These are phyloP conservation scores for Penicillium coffeae DNA, from an alignment of 495 filamentous ascomycete genomes.

Conservation along the genomic window DNA sequence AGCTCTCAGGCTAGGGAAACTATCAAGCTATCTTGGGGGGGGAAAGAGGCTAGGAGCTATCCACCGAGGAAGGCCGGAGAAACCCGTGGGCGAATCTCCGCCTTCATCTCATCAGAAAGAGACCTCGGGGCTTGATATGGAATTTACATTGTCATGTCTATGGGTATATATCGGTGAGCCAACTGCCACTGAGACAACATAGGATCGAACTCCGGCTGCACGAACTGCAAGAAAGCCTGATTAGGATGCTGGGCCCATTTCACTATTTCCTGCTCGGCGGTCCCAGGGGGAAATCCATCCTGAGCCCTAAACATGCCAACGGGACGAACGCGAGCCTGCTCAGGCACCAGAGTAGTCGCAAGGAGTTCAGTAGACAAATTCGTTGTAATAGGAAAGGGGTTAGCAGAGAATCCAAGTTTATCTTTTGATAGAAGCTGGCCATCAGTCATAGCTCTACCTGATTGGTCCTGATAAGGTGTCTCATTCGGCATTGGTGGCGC, in stretches of 20 bases:
- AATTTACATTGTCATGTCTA: neutral
- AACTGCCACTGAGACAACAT: neutral
- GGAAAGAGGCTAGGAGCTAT: too few species aligned
- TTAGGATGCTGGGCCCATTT: slow-evolving; percentile 13
- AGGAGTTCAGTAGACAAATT: neutral
- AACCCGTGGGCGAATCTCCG: too few species aligned
- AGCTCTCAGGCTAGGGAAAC: too few species aligned
- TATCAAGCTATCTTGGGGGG: too few species aligned
- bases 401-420: neutral
- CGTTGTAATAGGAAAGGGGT: neutral
- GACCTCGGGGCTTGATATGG: too few species aligned
- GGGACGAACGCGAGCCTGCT: slow-evolving; percentile 19
- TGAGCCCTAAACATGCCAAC: slow-evolving; percentile 12
- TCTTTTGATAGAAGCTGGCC: neutral
- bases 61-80: too few species aligned
- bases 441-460: too few species aligned
- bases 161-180: neutral
- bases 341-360: slow-evolving; percentile 3
- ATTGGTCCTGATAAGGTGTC: neutral
- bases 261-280: slow-evolving; percentile 5
- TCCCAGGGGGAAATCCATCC: slow-evolving; percentile 11
- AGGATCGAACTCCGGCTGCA: neutral
- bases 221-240: slow-evolving; percentile 20
- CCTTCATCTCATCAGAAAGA: too few species aligned
- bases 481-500: neutral